A percentile compares a stretch with the other conserved stretches of the same genome.
Evolutionary conservation across 116 monocot genomes (phyloP).

Genomic region (Dioscorea cayenensis): DNA sequence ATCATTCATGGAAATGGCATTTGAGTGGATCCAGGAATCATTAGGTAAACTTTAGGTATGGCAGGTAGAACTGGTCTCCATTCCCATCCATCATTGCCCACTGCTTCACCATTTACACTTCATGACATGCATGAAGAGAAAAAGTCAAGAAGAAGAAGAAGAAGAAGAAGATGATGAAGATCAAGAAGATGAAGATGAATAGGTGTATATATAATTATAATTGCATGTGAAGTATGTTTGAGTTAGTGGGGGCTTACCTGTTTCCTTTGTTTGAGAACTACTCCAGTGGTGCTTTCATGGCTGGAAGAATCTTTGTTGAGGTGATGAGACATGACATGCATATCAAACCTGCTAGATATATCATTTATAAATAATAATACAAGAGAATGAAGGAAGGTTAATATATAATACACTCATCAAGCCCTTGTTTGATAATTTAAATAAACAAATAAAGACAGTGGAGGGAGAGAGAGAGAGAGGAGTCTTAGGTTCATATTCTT

Average conservation of each 20-base stretch:
- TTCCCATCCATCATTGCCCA: background rate
- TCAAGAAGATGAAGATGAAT: background rate
- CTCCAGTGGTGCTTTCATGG: constrained; percentile 22
- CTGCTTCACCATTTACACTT: background rate
- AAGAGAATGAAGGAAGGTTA: background rate
- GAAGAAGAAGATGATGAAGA: background rate
- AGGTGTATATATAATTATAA: background rate
- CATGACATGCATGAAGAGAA: background rate
- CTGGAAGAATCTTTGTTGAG: constrained; percentile 30
- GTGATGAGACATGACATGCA: constrained; percentile 26
- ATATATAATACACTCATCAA: constrained; percentile 3
- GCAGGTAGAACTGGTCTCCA: constrained; percentile 4
- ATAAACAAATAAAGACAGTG: background rate
- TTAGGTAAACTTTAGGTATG: constrained; percentile 3
- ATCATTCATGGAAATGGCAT: constrained; percentile 3
- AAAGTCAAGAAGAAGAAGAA: background rate
- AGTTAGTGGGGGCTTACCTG: constrained; percentile 12
- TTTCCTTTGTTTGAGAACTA: constrained; percentile 7
- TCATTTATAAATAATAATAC: background rate
- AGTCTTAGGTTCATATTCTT: background rate
- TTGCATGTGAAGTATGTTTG: background rate
- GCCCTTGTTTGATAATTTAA: constrained; percentile 1
- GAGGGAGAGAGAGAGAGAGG: no score
- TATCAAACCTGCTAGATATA: constrained; percentile 5
- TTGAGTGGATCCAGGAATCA: background rate